Conservation (phyloP, 2,329 filamentous ascomycete genomes). For the Colletotrichum sp. region DNA sequence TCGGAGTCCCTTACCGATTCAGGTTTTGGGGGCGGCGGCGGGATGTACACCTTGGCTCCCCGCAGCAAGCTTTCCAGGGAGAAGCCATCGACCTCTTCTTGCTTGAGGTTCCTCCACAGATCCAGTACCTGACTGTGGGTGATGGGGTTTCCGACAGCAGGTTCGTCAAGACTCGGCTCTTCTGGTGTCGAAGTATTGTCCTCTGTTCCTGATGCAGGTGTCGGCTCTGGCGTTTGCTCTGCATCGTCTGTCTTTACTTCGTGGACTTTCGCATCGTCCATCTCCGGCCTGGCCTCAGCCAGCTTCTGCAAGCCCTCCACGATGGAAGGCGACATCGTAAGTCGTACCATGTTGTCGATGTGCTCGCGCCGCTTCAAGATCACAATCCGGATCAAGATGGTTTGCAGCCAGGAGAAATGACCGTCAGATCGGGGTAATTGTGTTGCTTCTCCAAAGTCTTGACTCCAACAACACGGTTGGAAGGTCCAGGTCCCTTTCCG, state of each 20-base stretch:
- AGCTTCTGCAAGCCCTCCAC: constrained; percentile 62
- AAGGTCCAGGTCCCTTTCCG: neutral
- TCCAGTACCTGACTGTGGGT: constrained; percentile 73
- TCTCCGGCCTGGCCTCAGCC: constrained; percentile 24
- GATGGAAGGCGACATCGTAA: constrained; percentile 76
- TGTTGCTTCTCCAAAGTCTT: neutral
- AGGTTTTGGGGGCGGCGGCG: constrained; percentile 81
- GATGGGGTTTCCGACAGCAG: constrained; percentile 69
- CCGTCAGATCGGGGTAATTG: neutral
- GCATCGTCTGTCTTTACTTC: neutral
- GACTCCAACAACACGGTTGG: neutral
- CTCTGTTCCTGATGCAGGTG: neutral
- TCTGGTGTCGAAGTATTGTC: neutral
- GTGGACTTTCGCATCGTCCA: constrained; percentile 9
- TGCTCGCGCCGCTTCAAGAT: neutral
- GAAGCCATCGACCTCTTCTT: constrained; percentile 34
- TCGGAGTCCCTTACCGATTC: constrained; percentile 66
- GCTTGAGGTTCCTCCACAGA: constrained; percentile 60
- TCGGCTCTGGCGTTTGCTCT: neutral
- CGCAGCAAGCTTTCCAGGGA: constrained; percentile 74
- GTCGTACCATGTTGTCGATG: constrained; percentile 67
- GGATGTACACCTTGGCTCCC: constrained; percentile 74
- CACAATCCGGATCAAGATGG: neutral
- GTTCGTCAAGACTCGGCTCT: constrained; percentile 56
- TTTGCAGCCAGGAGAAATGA: too few relatives aligned